Evolutionary conservation across 2,329 filamentous ascomycete genomes (phyloP), one percentile per base, ranked within the genome.

Genomic region (Aspergillus tanneri): DNA sequence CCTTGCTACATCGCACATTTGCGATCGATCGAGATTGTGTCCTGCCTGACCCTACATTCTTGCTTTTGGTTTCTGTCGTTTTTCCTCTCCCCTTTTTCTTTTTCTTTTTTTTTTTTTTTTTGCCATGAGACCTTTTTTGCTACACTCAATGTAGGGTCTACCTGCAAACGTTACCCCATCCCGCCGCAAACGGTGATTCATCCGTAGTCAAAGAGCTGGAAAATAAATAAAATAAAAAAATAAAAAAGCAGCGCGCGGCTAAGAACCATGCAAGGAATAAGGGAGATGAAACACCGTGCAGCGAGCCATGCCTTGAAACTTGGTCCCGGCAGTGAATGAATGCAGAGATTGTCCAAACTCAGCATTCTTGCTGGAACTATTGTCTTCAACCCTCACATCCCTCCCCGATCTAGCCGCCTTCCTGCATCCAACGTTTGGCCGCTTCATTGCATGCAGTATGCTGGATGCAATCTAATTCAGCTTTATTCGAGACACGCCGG

Each of bases 141-240:
- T 32, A 12, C 28, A 32, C 5, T 16, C 30, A 14, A 34, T 19
- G 30, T 34, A 34, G 30, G 14, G 19, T 10, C 30, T 18, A 34
- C 5, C 49, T 36, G 52, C 52, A 54, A 54, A 52, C 52, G 49
- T 52, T 49, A 37, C 41, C n/a, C 12, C 18, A 30, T 44, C 35
- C 40, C 28, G 32, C 44, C 32, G 41, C 27, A 24, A 43, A 47
- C 34, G 38, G 42, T 35, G 41, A 41, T n/a, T n/a, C n/a, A n/a
- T 30, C 36, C 19, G 30, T 18, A 6, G 28, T 12, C 12, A 18
- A 34, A 34, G 30, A 14, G 30, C 14, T 18, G 30, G 19, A 34
- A 14, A 16, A 34, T 7, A 18, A 34, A 14, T 7, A 12, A 19
- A 7, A 19, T 6, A 7, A 18, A 34, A 34, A 25, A 25, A 6